phyloP scores from a whole-genome alignment of 2,329 filamentous ascomycete genomes.

The Xylariomycetidae sp. region DNA sequence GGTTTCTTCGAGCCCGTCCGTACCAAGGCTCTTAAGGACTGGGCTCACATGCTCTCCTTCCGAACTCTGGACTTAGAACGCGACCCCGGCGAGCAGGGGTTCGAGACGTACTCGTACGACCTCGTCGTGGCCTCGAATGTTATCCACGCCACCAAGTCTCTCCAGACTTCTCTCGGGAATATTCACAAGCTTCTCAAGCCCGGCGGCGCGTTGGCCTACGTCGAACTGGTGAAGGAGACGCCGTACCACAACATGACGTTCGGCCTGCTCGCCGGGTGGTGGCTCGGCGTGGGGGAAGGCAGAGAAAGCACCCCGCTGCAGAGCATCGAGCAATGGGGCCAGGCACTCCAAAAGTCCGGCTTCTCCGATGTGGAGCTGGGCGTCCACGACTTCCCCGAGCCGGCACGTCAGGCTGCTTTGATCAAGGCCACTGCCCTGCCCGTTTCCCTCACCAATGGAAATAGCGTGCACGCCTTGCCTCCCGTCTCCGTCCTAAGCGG shows the following conservation, averaged over 20 bases:
- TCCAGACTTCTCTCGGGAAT: conserved; percentile 10
- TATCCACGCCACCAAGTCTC: conserved; percentile 10
- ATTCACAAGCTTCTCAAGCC: conserved; percentile 12
- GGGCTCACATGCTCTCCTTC: conserved; percentile 4
- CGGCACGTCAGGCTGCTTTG: conserved; percentile 22
- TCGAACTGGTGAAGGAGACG: conserved; percentile 8
- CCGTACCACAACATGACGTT: conserved; percentile 1
- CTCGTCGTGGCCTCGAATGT: conserved; percentile 9
- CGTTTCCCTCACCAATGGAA: conserved; percentile 11
- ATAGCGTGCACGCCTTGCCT: too few relatives aligned
- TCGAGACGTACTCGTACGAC: conserved; percentile 6
- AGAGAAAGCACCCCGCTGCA: conserved; percentile 4
- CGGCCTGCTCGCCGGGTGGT: conserved; percentile 10
- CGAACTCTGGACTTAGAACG: conserved; percentile 12
- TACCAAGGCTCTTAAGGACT: conserved; percentile 2
- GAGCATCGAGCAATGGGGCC: conserved; percentile 5
- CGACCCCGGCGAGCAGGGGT: conserved; percentile 7
- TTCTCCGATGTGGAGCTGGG: conserved; percentile 16
- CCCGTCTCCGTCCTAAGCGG: too few relatives aligned
- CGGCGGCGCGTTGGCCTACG: conserved; percentile 12
- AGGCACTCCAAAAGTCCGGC: conserved; percentile 3
- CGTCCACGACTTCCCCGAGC: conserved; percentile 23
- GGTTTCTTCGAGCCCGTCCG: conserved; percentile 4
- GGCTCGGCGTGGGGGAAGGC: conserved; percentile 10
- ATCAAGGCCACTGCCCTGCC: conserved; percentile 21